phyloP scores from a whole-genome alignment of 2,329 filamentous ascomycete genomes.

The Coniochaeta sp. region DNA sequence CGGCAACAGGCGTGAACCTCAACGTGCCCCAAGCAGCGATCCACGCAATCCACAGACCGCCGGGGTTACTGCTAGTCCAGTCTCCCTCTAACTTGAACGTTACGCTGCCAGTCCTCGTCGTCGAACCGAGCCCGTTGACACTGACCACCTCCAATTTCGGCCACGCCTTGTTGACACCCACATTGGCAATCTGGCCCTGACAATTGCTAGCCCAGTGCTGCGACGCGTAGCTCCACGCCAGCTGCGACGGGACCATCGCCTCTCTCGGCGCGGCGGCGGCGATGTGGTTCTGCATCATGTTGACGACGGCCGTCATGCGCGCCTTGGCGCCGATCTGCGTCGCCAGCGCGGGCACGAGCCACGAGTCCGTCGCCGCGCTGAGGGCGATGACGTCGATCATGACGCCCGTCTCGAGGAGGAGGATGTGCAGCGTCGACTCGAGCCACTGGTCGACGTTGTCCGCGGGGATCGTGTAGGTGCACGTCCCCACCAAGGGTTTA shows the following conservation, averaged over 20 bases:
- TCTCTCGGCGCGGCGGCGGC: conserved; percentile 25
- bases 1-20: conserved; percentile 20
- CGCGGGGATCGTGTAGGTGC: conserved; percentile 18
- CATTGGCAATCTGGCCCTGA: conserved; percentile 3
- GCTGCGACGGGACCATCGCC: conserved; percentile 20
- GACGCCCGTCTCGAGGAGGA: conserved; percentile 23
- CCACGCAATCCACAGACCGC: conserved; percentile 25
- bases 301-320: conserved; percentile 26
- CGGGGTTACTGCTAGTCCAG: conserved; percentile 6
- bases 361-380: conserved; percentile 22
- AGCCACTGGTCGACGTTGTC: conserved; percentile 21
- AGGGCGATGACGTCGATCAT: conserved; percentile 21
- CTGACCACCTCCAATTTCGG: conserved; percentile 17
- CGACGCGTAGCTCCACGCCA: conserved; percentile 25
- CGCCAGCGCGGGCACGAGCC: conserved; percentile 23
- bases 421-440: conserved; percentile 15
- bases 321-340: conserved; percentile 25
- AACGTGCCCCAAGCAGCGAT: conserved; percentile 27
- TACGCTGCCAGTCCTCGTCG: conserved; percentile 11
- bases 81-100: conserved; percentile 15
- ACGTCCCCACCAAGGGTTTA: conserved; percentile 15
- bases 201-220: conserved; percentile 15
- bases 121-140: conserved; percentile 10
- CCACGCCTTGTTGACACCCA: conserved; percentile 15
- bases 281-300: conserved; percentile 30